Conservation (phyloP, 2,329 filamentous ascomycete genomes). For the Venturia carpophila region DNA sequence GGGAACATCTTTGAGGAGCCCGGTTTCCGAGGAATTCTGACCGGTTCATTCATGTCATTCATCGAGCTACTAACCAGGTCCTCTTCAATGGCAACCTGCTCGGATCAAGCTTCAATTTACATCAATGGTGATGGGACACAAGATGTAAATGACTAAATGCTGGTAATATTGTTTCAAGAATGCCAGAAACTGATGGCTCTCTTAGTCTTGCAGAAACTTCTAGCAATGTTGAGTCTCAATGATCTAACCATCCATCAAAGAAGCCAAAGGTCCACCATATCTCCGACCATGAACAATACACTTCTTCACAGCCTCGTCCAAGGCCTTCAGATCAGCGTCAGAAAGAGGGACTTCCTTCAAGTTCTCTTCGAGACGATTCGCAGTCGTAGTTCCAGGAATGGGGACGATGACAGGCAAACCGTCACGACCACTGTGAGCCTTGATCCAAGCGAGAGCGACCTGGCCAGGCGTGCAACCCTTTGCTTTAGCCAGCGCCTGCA, state of each 20-base stretch:
- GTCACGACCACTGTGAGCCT: slow-evolving; percentile 34
- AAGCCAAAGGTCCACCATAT: slow-evolving; percentile 10
- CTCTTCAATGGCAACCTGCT: too few species aligned
- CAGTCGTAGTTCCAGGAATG: slow-evolving; percentile 36
- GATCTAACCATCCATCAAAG: slow-evolving; percentile 9
- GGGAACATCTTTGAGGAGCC: too few species aligned
- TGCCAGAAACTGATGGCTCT: too few species aligned
- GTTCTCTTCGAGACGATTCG: slow-evolving; percentile 36
- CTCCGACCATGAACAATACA: slow-evolving; percentile 8
- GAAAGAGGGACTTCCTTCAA: slow-evolving; percentile 21
- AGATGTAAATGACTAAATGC: too few species aligned
- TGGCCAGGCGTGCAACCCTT: slow-evolving; percentile 46
- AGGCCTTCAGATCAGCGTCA: neutral
- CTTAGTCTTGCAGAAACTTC: too few species aligned
- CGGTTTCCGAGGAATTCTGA: too few species aligned
- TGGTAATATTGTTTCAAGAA: too few species aligned
- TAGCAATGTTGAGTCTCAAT: too few species aligned
- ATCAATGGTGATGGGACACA: too few species aligned
- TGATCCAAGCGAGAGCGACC: slow-evolving; percentile 44
- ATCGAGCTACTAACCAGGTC: too few species aligned
- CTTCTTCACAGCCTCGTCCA: slow-evolving; percentile 14
- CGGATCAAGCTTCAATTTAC: too few species aligned
- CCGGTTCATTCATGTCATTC: too few species aligned
- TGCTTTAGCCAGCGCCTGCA: slow-evolving; percentile 50
- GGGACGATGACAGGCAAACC: slow-evolving; percentile 40